phyloP scores from a whole-genome alignment of 2,329 filamentous ascomycete genomes.

The Diaporthe citriasiana region DNA sequence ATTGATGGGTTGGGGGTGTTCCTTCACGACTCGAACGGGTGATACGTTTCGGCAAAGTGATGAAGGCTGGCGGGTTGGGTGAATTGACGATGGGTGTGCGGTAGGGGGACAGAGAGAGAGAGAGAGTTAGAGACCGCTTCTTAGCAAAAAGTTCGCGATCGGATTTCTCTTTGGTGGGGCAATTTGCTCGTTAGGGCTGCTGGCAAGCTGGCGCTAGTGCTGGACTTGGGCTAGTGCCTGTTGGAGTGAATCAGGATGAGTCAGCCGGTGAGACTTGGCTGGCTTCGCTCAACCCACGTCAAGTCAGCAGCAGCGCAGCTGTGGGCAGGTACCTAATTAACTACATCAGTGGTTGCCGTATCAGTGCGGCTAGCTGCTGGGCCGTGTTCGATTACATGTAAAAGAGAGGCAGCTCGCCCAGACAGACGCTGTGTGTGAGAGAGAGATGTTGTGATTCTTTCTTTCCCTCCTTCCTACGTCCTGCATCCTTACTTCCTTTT shows the following conservation, averaged over 20 bases:
- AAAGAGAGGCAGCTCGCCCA: conserved; percentile 20
- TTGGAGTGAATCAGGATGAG: conserved; percentile 34
- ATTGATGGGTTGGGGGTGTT: conserved; percentile 50
- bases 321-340: not conserved
- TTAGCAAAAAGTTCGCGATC: conserved; percentile 3
- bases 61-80: conserved; percentile 65
- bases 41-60: conserved; percentile 83
- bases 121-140: not conserved
- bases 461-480: accelerated
- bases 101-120: not conserved
- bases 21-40: conserved; percentile 86
- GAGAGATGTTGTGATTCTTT: conserved; percentile 2
- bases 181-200: not conserved
- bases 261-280: conserved; percentile 38
- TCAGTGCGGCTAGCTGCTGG: not conserved
- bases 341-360: not conserved
- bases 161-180: conserved; percentile 36
- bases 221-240: not conserved
- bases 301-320: not conserved
- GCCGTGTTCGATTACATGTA: not conserved
- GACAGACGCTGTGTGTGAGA: not conserved
- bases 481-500: no score
- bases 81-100: conserved; percentile 34
- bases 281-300: not conserved
- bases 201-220: not conserved